Conservation (phyloP, 345 rosid species). For the Xanthoceras sorbifolium region DNA sequence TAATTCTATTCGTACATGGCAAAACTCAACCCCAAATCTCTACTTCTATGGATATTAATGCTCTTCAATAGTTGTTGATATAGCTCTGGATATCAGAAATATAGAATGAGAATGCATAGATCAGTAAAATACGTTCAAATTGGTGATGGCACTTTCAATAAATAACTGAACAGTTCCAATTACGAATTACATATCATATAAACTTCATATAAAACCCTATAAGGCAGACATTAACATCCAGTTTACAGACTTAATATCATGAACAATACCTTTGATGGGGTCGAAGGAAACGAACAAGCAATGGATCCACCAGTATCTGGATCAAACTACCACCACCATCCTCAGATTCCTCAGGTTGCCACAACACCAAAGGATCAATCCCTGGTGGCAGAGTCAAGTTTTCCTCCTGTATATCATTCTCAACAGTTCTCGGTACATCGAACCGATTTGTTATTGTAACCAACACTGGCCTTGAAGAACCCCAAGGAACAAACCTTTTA, state of each 20-base stretch:
- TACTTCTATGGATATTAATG: background rate
- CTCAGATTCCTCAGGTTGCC: slow-evolving; percentile 73
- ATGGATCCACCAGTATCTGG: slow-evolving; percentile 69
- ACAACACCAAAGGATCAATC: slow-evolving; percentile 75
- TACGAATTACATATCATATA: background rate
- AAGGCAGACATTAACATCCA: background rate
- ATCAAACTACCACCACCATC: slow-evolving; percentile 35
- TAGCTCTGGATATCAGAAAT: background rate
- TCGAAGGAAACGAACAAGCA: slow-evolving; percentile 91
- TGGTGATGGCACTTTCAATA: background rate
- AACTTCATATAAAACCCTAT: background rate
- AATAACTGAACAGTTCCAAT: background rate
- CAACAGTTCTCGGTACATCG: slow-evolving; percentile 25
- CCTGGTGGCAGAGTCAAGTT: slow-evolving; percentile 73
- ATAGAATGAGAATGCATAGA: background rate
- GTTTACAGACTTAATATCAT: slow-evolving; percentile 12
- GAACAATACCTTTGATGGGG: slow-evolving; percentile 90
- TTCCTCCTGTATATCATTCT: slow-evolving; percentile 54
- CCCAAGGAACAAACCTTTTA: slow-evolving; percentile 95
- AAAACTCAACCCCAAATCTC: slow-evolving; percentile 1
- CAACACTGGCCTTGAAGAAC: slow-evolving; percentile 66
- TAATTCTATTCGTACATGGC: background rate
- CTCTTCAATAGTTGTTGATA: slow-evolving; percentile 8
- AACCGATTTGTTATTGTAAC: slow-evolving; percentile 45
- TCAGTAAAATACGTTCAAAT: background rate